phyloP scores from a whole-genome alignment of 1,139 yeast genomes.

The Blastobotrys indianensis region DNA sequence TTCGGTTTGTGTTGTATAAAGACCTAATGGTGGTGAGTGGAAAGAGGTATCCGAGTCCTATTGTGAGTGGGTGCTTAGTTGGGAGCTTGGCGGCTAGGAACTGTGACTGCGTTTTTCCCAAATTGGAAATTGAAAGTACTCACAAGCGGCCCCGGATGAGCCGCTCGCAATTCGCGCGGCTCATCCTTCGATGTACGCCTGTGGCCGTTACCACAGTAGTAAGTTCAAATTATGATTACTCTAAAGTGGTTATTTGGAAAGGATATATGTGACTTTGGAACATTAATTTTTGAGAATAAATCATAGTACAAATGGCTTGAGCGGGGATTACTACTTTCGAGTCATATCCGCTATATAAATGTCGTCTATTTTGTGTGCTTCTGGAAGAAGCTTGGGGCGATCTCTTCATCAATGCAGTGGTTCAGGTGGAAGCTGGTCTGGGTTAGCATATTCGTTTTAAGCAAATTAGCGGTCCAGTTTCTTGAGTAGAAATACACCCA shows the following conservation, averaged over 20 bases:
- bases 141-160: no score
- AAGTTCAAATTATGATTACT: no score
- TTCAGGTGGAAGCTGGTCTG: slow-evolving; percentile 70
- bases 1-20: not conserved
- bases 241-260: no score
- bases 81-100: not conserved
- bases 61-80: not conserved
- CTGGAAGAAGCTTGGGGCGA: slow-evolving; percentile 84
- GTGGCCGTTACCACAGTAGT: no score
- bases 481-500: no score
- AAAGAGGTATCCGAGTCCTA: not conserved
- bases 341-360: not conserved
- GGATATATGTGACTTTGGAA: no score
- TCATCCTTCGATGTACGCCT: no score
- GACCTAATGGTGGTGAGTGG: slow-evolving; percentile 1
- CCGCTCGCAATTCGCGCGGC: no score
- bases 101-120: not conserved
- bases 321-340: no score
- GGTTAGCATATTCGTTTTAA: slow-evolving; percentile 15
- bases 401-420: slow-evolving; percentile 89
- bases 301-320: no score
- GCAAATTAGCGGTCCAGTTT: no score
- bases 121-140: not conserved
- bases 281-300: no score
- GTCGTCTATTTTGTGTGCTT: slow-evolving; percentile 36